Evolutionary conservation across 2,329 filamentous ascomycete species (phyloP).

Genomic region (Myotisia sp.): DNA sequence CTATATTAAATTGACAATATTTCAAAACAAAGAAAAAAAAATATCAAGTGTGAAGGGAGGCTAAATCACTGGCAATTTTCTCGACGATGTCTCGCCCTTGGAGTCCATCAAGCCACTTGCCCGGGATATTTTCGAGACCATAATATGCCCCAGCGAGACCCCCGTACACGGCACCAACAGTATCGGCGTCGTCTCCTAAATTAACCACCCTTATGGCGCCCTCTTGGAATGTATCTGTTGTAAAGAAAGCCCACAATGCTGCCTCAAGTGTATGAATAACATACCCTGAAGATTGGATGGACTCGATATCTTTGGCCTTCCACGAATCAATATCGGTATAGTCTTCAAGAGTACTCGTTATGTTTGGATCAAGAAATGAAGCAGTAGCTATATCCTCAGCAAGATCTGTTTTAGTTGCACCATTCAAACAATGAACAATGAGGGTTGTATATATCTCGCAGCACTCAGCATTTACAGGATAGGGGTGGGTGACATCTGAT

Average conservation of each 20-base stretch:
- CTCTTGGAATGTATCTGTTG: slow-evolving; percentile 22
- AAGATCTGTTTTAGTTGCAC: slow-evolving; percentile 16
- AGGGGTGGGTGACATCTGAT: slow-evolving; percentile 27
- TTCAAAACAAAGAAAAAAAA: too few species aligned
- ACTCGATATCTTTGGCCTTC: slow-evolving; percentile 11
- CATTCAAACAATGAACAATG: slow-evolving; percentile 19
- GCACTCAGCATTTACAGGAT: slow-evolving; percentile 25
- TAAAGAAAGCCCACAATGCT: slow-evolving; percentile 32
- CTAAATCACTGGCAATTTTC: slow-evolving; percentile 7
- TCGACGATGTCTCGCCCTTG: slow-evolving; percentile 16
- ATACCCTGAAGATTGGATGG: slow-evolving; percentile 27
- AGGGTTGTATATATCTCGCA: slow-evolving; percentile 27
- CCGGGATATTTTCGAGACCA: slow-evolving; percentile 22
- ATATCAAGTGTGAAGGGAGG: slow-evolving; percentile 4
- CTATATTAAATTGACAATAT: too few species aligned
- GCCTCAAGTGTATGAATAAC: slow-evolving; percentile 31
- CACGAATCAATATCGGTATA: slow-evolving; percentile 17
- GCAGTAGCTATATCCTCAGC: slow-evolving; percentile 14
- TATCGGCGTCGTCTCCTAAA: slow-evolving; percentile 32
- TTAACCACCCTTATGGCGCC: slow-evolving; percentile 30
- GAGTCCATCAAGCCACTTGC: slow-evolving; percentile 19
- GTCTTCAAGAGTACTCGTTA: slow-evolving; percentile 13
- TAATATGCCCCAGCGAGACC: slow-evolving; percentile 31
- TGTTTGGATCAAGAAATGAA: slow-evolving; percentile 9
- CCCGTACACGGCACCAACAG: slow-evolving; percentile 32